phyloP scores from a whole-genome alignment of 2,329 filamentous ascomycete species.

The Sarocladiaceae sp. region DNA sequence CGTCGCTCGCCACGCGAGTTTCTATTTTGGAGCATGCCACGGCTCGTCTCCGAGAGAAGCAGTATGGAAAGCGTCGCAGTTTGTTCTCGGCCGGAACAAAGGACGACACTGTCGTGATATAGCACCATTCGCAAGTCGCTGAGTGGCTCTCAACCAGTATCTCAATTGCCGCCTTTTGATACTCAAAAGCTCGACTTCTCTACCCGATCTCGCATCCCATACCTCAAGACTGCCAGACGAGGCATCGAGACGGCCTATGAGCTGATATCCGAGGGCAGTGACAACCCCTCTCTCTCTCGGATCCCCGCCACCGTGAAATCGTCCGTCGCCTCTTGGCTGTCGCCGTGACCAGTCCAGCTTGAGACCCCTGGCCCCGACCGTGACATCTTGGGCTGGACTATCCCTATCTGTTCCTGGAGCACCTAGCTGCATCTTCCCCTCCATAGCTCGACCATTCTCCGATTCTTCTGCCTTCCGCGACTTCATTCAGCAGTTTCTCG shows the following conservation, averaged over 20 bases:
- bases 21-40: constrained; percentile 1
- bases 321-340: not conserved
- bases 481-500: not conserved
- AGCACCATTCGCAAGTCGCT: too few relatives aligned
- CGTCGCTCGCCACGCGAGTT: not conserved
- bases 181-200: not conserved
- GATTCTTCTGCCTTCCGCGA: too few relatives aligned
- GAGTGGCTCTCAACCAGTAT: too few relatives aligned
- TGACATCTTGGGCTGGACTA: constrained; percentile 2
- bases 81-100: not conserved
- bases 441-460: not conserved
- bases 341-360: constrained; percentile 3
- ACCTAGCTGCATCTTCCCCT: too few relatives aligned
- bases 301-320: not conserved
- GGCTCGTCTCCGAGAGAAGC: too few relatives aligned
- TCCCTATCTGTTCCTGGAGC: not conserved
- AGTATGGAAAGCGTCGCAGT: not conserved
- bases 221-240: too few relatives aligned
- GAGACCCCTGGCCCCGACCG: not conserved
- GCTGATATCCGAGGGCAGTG: not conserved
- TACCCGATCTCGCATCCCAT: not conserved
- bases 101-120: not conserved
- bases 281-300: constrained; percentile 5
- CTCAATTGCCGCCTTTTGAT: too few relatives aligned
- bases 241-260: constrained; percentile 3